Base-by-base conservation (phyloP, 352 stramenopile species). In the Globisporangium solare region DNA sequence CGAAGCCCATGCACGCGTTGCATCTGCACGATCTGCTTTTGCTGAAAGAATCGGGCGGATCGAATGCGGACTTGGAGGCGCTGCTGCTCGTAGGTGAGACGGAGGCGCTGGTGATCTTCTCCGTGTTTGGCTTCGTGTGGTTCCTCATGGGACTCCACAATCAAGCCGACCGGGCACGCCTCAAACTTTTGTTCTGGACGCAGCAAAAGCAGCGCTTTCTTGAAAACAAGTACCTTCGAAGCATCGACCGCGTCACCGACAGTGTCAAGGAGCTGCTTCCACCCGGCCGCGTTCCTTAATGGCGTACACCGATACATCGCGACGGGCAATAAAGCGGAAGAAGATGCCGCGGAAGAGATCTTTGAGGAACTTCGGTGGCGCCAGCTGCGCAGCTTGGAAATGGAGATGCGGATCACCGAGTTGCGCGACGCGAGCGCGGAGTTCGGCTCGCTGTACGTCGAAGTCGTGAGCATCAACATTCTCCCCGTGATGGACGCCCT, bases 311-410 rank as follows among this genome's bases (percentile, higher is more conserved):
- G 66, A 41, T 91, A 88, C 51, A 58, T 91, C 17, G 67, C 89
- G 31, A 91, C 76, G 17, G 83, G 83, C 21, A 72, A 89, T 66
- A 80, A 83, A 37, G 56, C 53, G 14, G 83, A 90, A 41, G 70
- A 89, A 59, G 83, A 90, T 52, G 74, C 71, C 13, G 80, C 76
- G 7, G 80, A 89, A 49, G 83, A 92, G 20, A 52, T 92, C n/a
- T 63, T 76, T 13, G 83, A 89, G 10, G 78, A 89, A 49, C 69
- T 83, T 37, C 49, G 57, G 14, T 49, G 70, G 40, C 67, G 68
- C 12, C 75, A 86, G 56, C 56, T 68, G n/a, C 54, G 64, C 2
- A 54, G 56, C 13, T 8, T 76, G 27, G 56, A 72, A 20, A 51
- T 87, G 14, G 76, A 88, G 58, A 71, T 67, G 20, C 65, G 68